Evolutionary conservation across 202 grass and related monocot species (phyloP).

Genomic region (Zoysia matrella): DNA sequence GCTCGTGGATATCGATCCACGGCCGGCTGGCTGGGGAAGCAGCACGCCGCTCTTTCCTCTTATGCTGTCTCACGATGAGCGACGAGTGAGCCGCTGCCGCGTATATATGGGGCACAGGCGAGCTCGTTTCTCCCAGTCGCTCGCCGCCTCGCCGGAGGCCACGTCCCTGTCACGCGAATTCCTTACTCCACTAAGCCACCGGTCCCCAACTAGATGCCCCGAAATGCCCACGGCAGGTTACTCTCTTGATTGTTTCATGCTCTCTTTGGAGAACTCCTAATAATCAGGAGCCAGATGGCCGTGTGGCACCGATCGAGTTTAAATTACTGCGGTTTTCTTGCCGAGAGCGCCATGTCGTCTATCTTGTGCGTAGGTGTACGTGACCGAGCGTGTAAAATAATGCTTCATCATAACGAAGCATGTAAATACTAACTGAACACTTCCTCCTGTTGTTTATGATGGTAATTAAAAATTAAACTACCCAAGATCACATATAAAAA

Average conservation of each 20-base stretch:
- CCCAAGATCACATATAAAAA: not conserved
- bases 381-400: not conserved
- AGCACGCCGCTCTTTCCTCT: no score
- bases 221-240: no score
- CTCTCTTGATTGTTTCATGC: not conserved
- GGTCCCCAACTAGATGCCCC: no score
- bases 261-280: not conserved
- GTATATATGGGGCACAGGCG: no score
- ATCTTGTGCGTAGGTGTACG: no score
- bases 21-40: no score
- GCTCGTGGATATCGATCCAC: no score
- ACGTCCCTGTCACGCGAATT: no score
- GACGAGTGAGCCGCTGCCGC: no score
- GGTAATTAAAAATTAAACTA: not conserved
- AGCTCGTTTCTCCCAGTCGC: no score
- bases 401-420: not conserved
- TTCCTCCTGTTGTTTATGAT: not conserved
- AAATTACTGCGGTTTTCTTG: slow-evolving; percentile 1
- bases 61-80: not conserved
- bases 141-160: no score
- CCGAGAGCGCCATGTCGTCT: not conserved
- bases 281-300: not conserved
- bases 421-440: not conserved
- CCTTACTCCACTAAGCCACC: no score
- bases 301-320: not conserved